Evolutionary conservation across 2,329 filamentous ascomycete genomes (phyloP).

Genomic region (Penicillium italicum): DNA sequence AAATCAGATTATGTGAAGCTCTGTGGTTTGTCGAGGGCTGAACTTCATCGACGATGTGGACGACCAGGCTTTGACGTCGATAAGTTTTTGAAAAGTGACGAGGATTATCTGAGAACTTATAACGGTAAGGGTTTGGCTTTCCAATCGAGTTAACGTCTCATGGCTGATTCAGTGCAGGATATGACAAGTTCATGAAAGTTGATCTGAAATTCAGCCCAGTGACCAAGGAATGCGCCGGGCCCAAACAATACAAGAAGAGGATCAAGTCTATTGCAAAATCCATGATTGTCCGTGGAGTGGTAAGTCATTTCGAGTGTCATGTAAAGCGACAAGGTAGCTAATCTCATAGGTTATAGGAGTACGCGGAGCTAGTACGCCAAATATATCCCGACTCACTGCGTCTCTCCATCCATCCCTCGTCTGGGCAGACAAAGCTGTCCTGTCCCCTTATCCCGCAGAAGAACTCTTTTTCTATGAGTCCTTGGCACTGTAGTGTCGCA

Average conservation of each 20-base stretch:
- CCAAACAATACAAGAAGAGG: constrained; percentile 10
- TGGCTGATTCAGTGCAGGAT: constrained; percentile 2
- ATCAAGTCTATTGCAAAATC: constrained; percentile 6
- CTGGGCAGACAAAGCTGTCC: constrained; percentile 6
- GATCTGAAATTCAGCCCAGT: constrained; percentile 9
- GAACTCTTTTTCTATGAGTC: constrained; percentile 7
- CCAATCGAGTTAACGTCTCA: neutral
- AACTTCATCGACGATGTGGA: constrained; percentile 5
- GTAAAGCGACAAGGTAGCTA: neutral
- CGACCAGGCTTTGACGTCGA: constrained; percentile 5
- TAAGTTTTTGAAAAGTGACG: constrained; percentile 3
- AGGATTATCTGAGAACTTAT: constrained; percentile 9
- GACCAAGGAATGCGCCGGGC: neutral
- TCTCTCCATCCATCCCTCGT: constrained; percentile 9
- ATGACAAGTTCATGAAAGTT: constrained; percentile 8
- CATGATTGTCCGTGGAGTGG: constrained; percentile 8
- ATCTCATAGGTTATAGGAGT: neutral
- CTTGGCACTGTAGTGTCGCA: constrained; percentile 10
- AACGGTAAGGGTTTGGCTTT: neutral
- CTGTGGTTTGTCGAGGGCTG: neutral
- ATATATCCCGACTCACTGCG: constrained; percentile 7
- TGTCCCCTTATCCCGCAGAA: constrained; percentile 4
- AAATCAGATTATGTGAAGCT: constrained; percentile 6
- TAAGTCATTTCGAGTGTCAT: neutral
- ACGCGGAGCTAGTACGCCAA: constrained; percentile 3